phyloP scores from a whole-genome alignment of 176 grass and related monocot species.

The Musa acuminata region DNA sequence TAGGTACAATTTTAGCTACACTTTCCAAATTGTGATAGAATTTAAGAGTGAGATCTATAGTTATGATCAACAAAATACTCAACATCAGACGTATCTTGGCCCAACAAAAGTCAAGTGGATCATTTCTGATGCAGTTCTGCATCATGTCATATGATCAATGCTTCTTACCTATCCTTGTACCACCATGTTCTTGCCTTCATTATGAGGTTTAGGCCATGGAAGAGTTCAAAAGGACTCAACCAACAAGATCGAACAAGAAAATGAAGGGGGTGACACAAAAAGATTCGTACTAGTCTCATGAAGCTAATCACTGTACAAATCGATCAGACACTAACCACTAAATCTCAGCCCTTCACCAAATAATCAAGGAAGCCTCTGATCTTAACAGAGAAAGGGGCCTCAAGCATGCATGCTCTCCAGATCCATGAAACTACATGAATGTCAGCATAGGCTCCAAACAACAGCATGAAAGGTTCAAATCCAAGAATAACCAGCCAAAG shows the following conservation, averaged over 20 bases:
- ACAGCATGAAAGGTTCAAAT: not conserved
- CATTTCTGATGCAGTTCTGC: not conserved
- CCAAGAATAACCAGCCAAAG: not conserved
- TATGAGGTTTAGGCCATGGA: not conserved
- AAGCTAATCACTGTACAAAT: not conserved
- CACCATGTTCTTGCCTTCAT: not conserved
- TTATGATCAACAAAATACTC: too few relatives aligned
- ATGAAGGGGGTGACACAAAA: not conserved
- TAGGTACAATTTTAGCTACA: too few relatives aligned
- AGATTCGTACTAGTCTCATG: not conserved
- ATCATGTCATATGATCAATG: not conserved
- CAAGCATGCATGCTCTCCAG: not conserved
- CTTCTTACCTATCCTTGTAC: not conserved
- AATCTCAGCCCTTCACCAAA: not conserved
- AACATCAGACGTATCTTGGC: too few relatives aligned
- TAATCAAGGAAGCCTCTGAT: not conserved
- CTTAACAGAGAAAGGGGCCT: not conserved
- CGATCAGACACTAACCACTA: not conserved
- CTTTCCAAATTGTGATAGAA: too few relatives aligned
- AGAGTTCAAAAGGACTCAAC: not conserved
- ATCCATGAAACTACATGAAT: not conserved
- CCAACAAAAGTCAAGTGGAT: too few relatives aligned
- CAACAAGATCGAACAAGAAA: not conserved
- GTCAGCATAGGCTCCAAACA: not conserved
- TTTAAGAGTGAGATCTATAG: too few relatives aligned